phyloP scores from a whole-genome alignment of 768 basidiomycete genomes.

The Mycena pura region DNA sequence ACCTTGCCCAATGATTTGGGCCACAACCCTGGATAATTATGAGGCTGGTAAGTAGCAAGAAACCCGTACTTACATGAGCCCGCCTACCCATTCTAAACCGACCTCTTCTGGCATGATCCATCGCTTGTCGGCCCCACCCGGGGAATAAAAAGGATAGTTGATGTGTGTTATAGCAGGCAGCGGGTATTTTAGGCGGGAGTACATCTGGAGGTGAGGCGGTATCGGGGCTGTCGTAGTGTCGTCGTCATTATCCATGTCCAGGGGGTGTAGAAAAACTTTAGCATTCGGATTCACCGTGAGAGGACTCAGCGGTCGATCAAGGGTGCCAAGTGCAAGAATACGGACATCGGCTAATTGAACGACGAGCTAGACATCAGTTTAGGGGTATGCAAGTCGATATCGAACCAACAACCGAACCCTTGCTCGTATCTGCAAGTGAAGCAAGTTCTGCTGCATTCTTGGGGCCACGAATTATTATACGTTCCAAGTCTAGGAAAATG shows the following conservation, averaged over 20 bases:
- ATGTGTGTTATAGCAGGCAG: constrained; percentile 59
- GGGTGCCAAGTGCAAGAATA: constrained; percentile 73
- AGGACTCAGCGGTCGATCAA: constrained; percentile 61
- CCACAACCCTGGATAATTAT: constrained; percentile 57
- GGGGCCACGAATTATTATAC: constrained; percentile 31
- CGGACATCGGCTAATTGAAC: constrained; percentile 75
- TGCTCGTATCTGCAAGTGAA: constrained; percentile 69
- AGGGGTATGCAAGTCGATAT: constrained; percentile 1
- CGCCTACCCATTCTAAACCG: constrained; percentile 76
- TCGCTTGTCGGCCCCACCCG: constrained; percentile 70
- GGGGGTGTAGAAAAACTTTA: constrained; percentile 70
- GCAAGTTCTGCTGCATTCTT: constrained; percentile 69
- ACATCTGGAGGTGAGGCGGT: constrained; percentile 37
- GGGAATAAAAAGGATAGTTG: constrained; percentile 78
- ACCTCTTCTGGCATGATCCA: constrained; percentile 64
- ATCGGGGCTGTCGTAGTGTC: constrained; percentile 38
- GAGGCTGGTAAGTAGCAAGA: constrained; percentile 12
- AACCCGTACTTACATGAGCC: constrained; percentile 63
- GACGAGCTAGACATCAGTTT: constrained; percentile 55
- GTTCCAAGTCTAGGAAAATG: background rate
- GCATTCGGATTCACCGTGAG: constrained; percentile 73
- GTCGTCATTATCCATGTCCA: constrained; percentile 55
- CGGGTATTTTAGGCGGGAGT: constrained; percentile 59
- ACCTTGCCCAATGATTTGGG: constrained; percentile 60
- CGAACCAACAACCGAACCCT: constrained; percentile 52